Percentiles rank a stretch among this genome's conserved stretches.
Evolutionary conservation across 78 protist species (phyloP).

Genomic region (Protostelium mycophagum): DNA sequence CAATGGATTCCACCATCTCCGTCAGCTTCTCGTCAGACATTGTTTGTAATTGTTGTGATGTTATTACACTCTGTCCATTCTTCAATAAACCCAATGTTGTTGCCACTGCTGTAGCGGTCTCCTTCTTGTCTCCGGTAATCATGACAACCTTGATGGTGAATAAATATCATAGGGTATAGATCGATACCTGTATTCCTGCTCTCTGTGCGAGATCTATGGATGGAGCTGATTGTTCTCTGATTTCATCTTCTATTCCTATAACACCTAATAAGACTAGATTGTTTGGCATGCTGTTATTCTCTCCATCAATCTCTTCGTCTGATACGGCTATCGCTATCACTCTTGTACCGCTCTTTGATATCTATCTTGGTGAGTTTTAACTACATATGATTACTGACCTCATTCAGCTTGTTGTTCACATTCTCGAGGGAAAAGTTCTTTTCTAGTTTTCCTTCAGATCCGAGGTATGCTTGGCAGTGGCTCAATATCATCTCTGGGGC

Average conservation of each 20-base stretch:
- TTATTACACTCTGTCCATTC: conserved; percentile 50
- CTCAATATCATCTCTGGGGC: conserved; percentile 58
- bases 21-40: conserved; percentile 46
- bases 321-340: conserved; percentile 67
- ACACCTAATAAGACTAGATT: conserved; percentile 55
- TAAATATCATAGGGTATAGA: not conserved
- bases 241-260: conserved; percentile 75
- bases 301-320: conserved; percentile 34
- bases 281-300: conserved; percentile 41
- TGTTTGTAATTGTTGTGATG: conserved; percentile 32
- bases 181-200: conserved; percentile 75
- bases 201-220: conserved; percentile 62
- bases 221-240: conserved; percentile 62
- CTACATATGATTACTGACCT: no score
- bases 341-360: conserved; percentile 55
- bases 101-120: conserved; percentile 85
- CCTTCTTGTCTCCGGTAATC: conserved; percentile 86
- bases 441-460: not conserved
- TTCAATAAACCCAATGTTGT: conserved; percentile 67
- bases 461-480: conserved; percentile 37
- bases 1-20: conserved; percentile 62
- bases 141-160: conserved; percentile 53
- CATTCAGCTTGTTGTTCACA: not conserved
- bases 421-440: not conserved
- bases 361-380: not conserved